Percentiles rank a stretch among this genome's conserved stretches.
Conservation (phyloP, 768 basidiomycete species). For the Multifurca ochricompacta region DNA sequence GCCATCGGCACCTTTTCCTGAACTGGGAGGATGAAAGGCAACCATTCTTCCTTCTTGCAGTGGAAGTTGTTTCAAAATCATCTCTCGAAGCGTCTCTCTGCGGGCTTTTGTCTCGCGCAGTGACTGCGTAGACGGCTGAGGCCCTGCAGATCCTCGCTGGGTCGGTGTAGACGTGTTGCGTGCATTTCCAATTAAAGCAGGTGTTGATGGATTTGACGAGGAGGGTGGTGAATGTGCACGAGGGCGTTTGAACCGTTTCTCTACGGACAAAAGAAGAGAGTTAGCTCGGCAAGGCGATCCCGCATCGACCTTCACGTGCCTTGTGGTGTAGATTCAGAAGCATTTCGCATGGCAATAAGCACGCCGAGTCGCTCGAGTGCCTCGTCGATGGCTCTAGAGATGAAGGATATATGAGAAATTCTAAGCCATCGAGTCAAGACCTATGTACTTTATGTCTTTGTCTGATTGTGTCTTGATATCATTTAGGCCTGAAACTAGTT, state of each 20-base stretch:
- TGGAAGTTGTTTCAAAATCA: constrained; percentile 50
- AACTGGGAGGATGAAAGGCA: constrained; percentile 57
- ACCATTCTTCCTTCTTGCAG: constrained; percentile 71
- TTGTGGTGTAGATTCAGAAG: constrained; percentile 50
- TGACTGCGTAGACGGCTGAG: constrained; percentile 41
- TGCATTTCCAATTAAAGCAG: constrained; percentile 27
- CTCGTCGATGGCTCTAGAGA: constrained; percentile 56
- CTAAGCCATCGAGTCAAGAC: constrained; percentile 4
- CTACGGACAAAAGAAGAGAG: not conserved
- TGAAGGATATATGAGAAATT: not conserved
- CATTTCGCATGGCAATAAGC: constrained; percentile 65
- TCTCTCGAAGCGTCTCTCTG: constrained; percentile 53
- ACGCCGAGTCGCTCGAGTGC: constrained; percentile 62
- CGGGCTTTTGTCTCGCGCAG: constrained; percentile 62
- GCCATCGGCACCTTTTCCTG: constrained; percentile 48
- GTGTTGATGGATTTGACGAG: constrained; percentile 33
- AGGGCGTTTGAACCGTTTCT: constrained; percentile 69
- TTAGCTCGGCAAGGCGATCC: not conserved
- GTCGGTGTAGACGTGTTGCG: constrained; percentile 51
- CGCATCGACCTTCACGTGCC: constrained; percentile 24
- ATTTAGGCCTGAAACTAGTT: constrained; percentile 50
- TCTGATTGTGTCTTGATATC: constrained; percentile 55
- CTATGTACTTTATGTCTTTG: constrained; percentile 51
- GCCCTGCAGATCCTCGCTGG: constrained; percentile 50
- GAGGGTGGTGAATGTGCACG: constrained; percentile 60